A percentile compares a stretch with the other conserved stretches of the same genome.
Conservation (phyloP, 2,329 filamentous ascomycete genomes). For the Cadophora sp. region DNA sequence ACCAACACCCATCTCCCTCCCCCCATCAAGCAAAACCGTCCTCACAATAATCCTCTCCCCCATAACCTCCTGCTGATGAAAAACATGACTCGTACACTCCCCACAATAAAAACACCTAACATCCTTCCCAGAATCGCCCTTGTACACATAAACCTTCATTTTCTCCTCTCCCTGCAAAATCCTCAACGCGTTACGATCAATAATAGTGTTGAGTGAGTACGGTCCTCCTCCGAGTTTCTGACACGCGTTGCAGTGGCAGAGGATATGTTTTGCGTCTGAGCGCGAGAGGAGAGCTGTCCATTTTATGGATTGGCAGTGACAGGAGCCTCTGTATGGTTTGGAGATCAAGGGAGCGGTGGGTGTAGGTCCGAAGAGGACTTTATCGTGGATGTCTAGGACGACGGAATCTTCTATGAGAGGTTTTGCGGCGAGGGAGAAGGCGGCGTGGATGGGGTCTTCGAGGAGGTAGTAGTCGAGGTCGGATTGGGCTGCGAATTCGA, state of each 20-base stretch:
- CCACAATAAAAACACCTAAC: conserved; percentile 23
- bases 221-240: not conserved
- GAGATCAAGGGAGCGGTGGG: not conserved
- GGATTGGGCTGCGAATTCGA: conserved; percentile 16
- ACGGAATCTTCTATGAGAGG: conserved; percentile 22
- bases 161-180: not conserved
- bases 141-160: not conserved
- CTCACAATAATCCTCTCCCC: conserved; percentile 22
- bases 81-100: conserved; percentile 24
- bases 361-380: conserved; percentile 18
- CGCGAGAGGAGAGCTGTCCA: not conserved
- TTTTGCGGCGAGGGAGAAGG: conserved; percentile 15
- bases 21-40: conserved; percentile 17
- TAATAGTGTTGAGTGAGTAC: not conserved
- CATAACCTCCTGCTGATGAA: conserved; percentile 15
- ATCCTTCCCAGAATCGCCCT: conserved; percentile 16
- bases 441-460: conserved; percentile 17
- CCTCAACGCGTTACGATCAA: not conserved
- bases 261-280: not conserved
- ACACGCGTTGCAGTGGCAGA: not conserved
- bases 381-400: conserved; percentile 20
- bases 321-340: not conserved
- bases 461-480: conserved; percentile 22
- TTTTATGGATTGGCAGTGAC: not conserved
- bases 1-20: not conserved